Percentiles rank a stretch among this genome's conserved stretches.
phyloP scores from a whole-genome alignment of 495 filamentous ascomycete genomes.

The Podospora pseudopauciseta region DNA sequence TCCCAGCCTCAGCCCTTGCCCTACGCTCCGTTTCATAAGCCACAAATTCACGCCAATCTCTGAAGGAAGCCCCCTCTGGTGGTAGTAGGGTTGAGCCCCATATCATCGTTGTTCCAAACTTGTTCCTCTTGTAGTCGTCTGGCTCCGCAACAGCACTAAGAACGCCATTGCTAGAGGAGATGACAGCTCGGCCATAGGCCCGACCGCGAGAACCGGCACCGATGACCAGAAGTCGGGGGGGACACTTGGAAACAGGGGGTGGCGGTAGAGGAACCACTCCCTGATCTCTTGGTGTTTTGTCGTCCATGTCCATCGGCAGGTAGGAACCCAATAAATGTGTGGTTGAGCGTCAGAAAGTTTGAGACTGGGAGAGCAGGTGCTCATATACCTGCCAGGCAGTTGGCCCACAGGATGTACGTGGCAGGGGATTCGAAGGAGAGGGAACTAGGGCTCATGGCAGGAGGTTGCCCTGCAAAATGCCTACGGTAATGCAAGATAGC shows the following conservation, averaged over 20 bases:
- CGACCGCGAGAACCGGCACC: conserved; percentile 83
- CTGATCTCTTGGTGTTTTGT: not conserved
- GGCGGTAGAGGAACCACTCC: conserved; percentile 8
- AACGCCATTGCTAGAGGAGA: conserved; percentile 55
- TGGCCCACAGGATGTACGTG: not conserved
- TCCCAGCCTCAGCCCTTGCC: conserved; percentile 35
- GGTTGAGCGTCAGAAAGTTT: not conserved
- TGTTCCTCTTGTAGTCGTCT: conserved; percentile 65
- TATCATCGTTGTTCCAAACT: conserved; percentile 65
- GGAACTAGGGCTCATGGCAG: not conserved
- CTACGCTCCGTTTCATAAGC: conserved; percentile 59
- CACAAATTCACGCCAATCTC: conserved; percentile 70
- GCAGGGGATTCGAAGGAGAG: too few species aligned
- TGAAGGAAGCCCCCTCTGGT: conserved; percentile 59
- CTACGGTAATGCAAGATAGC: not conserved
- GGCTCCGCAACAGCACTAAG: conserved; percentile 82
- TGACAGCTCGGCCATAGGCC: conserved; percentile 67
- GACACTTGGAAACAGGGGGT: conserved; percentile 34
- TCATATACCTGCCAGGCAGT: not conserved
- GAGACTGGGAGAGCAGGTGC: not conserved
- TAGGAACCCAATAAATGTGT: not conserved
- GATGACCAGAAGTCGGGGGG: conserved; percentile 70
- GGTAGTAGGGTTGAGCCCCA: conserved; percentile 47
- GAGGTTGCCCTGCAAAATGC: not conserved
- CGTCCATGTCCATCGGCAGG: not conserved